Base-by-base conservation (phyloP, 495 filamentous ascomycete species). In the Baudoinia panamericana region DNA sequence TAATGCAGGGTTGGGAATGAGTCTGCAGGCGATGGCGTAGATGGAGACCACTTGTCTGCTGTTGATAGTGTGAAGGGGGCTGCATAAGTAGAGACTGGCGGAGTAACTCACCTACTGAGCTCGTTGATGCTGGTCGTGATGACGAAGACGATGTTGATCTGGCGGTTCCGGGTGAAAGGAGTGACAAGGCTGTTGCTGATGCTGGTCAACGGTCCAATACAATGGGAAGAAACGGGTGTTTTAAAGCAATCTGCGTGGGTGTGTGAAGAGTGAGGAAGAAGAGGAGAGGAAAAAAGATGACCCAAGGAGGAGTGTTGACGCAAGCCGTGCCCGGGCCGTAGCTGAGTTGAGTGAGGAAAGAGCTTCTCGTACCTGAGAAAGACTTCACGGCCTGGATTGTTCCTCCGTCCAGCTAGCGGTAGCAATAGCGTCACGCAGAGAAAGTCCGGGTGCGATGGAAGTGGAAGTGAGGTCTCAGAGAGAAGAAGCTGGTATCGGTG, bases 131-230 rank as follows among this genome's bases (percentile, higher is more conserved):
- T 15, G 44, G 22, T 16, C n/a, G 44, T 36, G 38, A 41, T 30
- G 44, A 31, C 29, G 45, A 36, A 24, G 36, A 41, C 27, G 31
- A 38, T 8, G 46, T 26, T 7, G 30, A 35, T 26, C 39, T 50
- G 47, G 35, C 28, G 17, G 17, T 46, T 25, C 35, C 41, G 26
- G 46, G 30, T 19, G 24, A 38, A 50, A 50, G 47, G 47, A 50
- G 47, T 45, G 47, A 33, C 41, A 30, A 44, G 30, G 35, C 18
- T 34, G 41, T 30, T 36, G 45, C 35, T 20, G 30, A 50, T 50
- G 39, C 45, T 47, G 30, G 18, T 43, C 39, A 48, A 43, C 37
- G 30, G 22, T 17, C 35, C n/a, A 50, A 50, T 43, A 38, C 46
- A 44, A 39, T 37, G 23, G 49, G 32, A 52, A 17, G 18, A n/a